These are phyloP conservation scores for Colletotrichum godetiae DNA, from an alignment of 2,329 filamentous ascomycete genomes.

Conservation along the genomic window DNA sequence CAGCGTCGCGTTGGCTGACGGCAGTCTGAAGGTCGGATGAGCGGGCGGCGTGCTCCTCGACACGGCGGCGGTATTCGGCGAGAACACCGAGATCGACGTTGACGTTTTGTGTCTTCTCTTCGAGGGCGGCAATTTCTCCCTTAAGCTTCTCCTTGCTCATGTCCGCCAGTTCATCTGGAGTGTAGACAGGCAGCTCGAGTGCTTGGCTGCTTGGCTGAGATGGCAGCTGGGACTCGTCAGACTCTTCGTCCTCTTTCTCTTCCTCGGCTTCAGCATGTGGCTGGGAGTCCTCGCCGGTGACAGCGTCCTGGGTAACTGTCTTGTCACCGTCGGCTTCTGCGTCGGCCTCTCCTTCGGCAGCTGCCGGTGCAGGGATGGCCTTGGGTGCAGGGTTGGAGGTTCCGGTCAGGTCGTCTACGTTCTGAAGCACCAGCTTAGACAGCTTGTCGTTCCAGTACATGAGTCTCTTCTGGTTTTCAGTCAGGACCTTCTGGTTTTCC, in stretches of 20 bases:
- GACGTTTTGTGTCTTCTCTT: constrained; percentile 82
- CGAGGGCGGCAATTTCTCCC: constrained; percentile 70
- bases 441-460: constrained; percentile 93
- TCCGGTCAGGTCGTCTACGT: constrained; percentile 75
- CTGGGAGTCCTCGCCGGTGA: constrained; percentile 31
- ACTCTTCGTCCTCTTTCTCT: constrained; percentile 38
- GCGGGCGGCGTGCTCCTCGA: constrained; percentile 83
- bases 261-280: constrained; percentile 39
- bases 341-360: constrained; percentile 36
- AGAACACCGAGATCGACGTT: constrained; percentile 91
- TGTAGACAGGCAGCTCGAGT: constrained; percentile 81
- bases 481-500: constrained; percentile 89
- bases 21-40: constrained; percentile 87
- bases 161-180: constrained; percentile 74
- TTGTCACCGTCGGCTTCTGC: constrained; percentile 40
- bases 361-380: constrained; percentile 18
- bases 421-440: constrained; percentile 84
- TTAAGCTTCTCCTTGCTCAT: constrained; percentile 73
- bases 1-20: constrained; percentile 81
- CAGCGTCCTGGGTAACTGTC: constrained; percentile 7
- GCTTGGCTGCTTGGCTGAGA: constrained; percentile 45
- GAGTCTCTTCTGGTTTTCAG: constrained; percentile 86
- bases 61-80: constrained; percentile 86
- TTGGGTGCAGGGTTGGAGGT: constrained; percentile 43
- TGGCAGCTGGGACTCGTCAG: constrained; percentile 38